Evolutionary conservation across 306 rosid genomes (phyloP).

Genomic region (Erythrophleum fordii): DNA sequence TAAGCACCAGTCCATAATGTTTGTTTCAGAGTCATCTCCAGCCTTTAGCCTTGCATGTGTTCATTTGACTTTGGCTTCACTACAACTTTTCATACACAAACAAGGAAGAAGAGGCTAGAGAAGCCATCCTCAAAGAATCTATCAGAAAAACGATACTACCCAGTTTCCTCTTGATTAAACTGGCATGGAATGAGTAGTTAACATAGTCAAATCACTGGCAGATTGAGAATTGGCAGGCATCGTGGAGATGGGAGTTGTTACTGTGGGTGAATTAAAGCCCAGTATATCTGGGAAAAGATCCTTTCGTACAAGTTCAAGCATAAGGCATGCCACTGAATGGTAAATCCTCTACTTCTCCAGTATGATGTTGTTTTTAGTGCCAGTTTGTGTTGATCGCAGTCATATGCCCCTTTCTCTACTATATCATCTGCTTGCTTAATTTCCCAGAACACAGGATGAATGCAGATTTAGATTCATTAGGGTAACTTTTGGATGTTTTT

Average conservation of each 20-base stretch:
- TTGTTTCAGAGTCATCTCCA: slow-evolving; percentile 50
- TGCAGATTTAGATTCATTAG: neutral
- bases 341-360: slow-evolving; percentile 44
- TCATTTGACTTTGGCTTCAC: slow-evolving; percentile 63
- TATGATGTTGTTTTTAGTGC: neutral
- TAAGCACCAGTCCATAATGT: slow-evolving; percentile 59
- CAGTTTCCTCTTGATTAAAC: slow-evolving; percentile 10
- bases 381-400: slow-evolving; percentile 7
- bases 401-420: too few relatives aligned
- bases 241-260: slow-evolving; percentile 83
- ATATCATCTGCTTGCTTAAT: too few relatives aligned
- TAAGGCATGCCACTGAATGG: slow-evolving; percentile 99
- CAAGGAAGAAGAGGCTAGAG: slow-evolving; percentile 28
- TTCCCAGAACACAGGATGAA: too few relatives aligned
- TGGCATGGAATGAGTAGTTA: slow-evolving; percentile 15
- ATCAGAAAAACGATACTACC: slow-evolving; percentile 34
- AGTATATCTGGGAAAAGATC: slow-evolving; percentile 95
- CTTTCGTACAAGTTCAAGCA: slow-evolving; percentile 80
- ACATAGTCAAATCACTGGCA: slow-evolving; percentile 27
- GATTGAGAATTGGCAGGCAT: slow-evolving; percentile 41
- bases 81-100: slow-evolving; percentile 41
- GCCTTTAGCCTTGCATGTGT: slow-evolving; percentile 58
- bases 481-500: neutral
- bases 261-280: slow-evolving; percentile 89
- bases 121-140: slow-evolving; percentile 42